Percentiles rank a stretch among this genome's conserved stretches.
phyloP scores from a whole-genome alignment of 768 basidiomycete species.

The Rhodotorula kratochvilovae region DNA sequence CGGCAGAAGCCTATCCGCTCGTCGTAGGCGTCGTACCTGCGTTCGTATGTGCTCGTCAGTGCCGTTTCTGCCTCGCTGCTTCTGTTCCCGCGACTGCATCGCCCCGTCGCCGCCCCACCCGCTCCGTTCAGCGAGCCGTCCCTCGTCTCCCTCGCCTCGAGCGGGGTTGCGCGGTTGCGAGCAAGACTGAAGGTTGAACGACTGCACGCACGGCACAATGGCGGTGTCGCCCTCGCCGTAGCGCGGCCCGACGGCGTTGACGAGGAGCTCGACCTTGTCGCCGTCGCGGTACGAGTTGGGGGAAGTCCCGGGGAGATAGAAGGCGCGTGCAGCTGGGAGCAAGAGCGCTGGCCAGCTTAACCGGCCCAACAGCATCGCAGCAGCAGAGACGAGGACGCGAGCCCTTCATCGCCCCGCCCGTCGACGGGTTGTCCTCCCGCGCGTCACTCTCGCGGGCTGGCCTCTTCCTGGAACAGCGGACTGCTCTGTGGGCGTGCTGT shows the following conservation, averaged over 20 bases:
- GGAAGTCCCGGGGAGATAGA: constrained; percentile 84
- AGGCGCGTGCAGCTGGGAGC: constrained; percentile 52
- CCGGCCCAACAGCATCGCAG: not conserved
- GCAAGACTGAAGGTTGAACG: too few species aligned
- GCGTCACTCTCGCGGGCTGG: too few species aligned
- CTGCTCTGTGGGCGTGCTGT: too few species aligned
- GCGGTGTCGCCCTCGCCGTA: constrained; percentile 48
- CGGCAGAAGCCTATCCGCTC: constrained; percentile 77
- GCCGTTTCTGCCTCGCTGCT: not conserved
- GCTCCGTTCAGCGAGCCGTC: not conserved
- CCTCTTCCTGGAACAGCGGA: too few species aligned
- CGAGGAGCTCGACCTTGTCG: constrained; percentile 71
- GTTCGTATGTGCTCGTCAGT: too few species aligned
- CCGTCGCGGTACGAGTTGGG: constrained; percentile 72
- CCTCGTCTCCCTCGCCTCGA: not conserved
- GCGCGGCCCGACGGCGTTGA: constrained; percentile 84
- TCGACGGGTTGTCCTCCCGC: too few species aligned
- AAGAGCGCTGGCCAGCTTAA: not conserved
- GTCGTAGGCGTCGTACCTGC: constrained; percentile 77
- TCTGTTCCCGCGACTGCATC: too few species aligned
- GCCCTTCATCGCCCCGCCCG: too few species aligned
- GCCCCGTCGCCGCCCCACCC: not conserved
- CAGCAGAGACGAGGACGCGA: not conserved
- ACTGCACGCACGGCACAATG: not conserved
- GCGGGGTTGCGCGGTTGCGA: too few species aligned